Percentiles rank a stretch among this genome's conserved stretches.
Evolutionary conservation across 2,329 filamentous ascomycete species (phyloP).

Genomic region (Aspergillus vadensis): DNA sequence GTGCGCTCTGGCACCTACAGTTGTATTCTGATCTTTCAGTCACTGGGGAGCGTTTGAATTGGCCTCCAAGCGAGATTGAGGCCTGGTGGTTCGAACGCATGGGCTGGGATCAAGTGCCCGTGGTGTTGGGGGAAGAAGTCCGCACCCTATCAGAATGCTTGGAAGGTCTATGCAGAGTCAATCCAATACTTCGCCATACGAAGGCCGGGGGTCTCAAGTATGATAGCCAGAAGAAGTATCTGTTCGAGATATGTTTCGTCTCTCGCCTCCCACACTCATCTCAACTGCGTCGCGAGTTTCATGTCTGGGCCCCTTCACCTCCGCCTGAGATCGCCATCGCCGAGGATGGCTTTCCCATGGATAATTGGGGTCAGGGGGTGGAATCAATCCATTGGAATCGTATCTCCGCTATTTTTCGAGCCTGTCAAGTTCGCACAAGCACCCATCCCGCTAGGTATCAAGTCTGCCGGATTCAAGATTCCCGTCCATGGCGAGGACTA

Average conservation of each 20-base stretch:
- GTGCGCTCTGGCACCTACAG: background rate
- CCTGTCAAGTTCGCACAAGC: background rate
- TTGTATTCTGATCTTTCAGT: background rate
- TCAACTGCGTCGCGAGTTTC: background rate
- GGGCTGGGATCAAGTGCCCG: background rate
- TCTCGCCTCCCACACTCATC: background rate
- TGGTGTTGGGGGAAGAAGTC: background rate
- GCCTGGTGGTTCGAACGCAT: background rate
- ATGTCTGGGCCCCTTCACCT: background rate
- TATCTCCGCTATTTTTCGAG: background rate
- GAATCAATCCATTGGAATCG: rapidly evolving
- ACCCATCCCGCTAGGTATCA: background rate
- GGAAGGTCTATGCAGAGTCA: too few species aligned
- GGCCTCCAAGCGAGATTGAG: background rate
- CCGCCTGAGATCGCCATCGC: background rate
- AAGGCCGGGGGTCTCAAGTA: too few species aligned
- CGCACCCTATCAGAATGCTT: background rate
- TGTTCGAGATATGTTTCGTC: background rate
- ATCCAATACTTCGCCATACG: too few species aligned
- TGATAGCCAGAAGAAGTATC: background rate
- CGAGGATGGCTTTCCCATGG: background rate
- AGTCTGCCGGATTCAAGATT: background rate
- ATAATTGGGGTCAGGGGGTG: background rate
- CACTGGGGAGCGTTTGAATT: background rate
- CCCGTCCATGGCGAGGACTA: background rate